Percentiles rank a stretch among this genome's conserved stretches.
These are phyloP conservation scores for Diplocarpon mali DNA, from an alignment of 2,329 filamentous ascomycete species.

Conservation along the genomic window DNA sequence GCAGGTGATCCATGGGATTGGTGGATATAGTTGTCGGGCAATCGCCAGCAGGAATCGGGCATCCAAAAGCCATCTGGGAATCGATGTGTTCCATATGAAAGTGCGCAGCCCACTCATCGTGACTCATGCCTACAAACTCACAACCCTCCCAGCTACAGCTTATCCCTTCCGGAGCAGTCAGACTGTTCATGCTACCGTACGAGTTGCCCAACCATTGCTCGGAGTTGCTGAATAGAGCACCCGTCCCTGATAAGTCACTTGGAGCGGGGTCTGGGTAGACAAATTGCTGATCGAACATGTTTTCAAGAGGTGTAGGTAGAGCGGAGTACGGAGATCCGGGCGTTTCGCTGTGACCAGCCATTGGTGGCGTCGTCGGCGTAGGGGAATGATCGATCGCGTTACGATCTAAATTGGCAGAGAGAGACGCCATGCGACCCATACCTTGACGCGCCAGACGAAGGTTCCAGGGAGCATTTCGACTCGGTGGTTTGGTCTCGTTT, in stretches of 20 bases:
- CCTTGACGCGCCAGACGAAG: not conserved
- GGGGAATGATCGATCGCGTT: constrained; percentile 6
- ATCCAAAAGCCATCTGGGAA: constrained; percentile 22
- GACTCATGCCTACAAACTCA: constrained; percentile 14
- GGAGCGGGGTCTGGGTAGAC: constrained; percentile 2
- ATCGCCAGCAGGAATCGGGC: constrained; percentile 19
- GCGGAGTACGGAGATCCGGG: constrained; percentile 9
- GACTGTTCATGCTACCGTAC: not conserved
- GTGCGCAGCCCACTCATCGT: constrained; percentile 20
- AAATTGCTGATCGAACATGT: constrained; percentile 3
- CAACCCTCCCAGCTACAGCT: constrained; percentile 23
- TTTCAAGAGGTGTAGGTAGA: constrained; percentile 8
- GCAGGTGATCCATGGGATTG: constrained; percentile 23
- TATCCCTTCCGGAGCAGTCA: constrained; percentile 8
- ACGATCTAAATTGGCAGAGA: not conserved
- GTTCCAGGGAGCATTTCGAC: constrained; percentile 5
- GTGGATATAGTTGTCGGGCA: constrained; percentile 16
- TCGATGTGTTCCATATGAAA: constrained; percentile 24
- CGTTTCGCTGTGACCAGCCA: constrained; percentile 12
- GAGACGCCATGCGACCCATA: not conserved
- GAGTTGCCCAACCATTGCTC: constrained; percentile 4
- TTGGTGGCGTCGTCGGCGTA: constrained; percentile 15
- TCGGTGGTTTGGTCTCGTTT: constrained; percentile 2
- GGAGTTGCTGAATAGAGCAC: constrained; percentile 11
- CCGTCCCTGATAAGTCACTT: constrained; percentile 13